These are phyloP conservation scores for Venturia aucupariae DNA, from an alignment of 2,329 filamentous ascomycete species.

Conservation along the genomic window DNA sequence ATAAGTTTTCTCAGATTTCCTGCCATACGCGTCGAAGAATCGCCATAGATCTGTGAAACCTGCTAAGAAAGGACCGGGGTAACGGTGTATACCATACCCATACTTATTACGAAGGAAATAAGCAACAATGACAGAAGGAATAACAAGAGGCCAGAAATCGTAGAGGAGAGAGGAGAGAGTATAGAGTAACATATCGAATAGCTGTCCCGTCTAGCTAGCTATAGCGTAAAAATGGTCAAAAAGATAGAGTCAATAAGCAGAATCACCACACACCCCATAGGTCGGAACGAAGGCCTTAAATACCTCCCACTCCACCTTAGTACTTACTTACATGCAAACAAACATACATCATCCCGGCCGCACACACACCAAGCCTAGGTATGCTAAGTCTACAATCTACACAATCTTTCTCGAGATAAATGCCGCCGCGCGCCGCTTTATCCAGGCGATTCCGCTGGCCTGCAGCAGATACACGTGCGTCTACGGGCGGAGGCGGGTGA, in stretches of 20 bases:
- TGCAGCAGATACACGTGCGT: too few species aligned
- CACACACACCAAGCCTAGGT: neutral
- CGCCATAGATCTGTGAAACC: conserved; percentile 66
- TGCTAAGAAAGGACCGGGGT: conserved; percentile 63
- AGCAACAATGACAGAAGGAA: neutral
- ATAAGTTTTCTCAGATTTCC: conserved; percentile 58
- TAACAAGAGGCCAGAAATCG: neutral
- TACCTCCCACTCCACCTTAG: neutral
- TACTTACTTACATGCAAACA: too few species aligned
- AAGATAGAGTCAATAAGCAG: neutral
- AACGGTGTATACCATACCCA: conserved; percentile 53
- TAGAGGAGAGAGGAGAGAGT: neutral
- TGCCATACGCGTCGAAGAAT: conserved; percentile 51
- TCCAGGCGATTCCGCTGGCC: too few species aligned
- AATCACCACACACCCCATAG: neutral
- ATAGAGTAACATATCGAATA: conserved; percentile 5
- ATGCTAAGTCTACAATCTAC: too few species aligned
- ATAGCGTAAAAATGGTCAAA: too few species aligned
- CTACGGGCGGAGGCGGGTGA: neutral
- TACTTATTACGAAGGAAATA: conserved; percentile 38
- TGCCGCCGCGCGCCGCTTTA: neutral
- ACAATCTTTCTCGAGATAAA: too few species aligned
- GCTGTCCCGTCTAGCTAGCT: neutral
- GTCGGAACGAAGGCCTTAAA: neutral
- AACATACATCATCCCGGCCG: neutral